These are phyloP conservation scores for Colletotrichum abscissum DNA, from an alignment of 2,329 filamentous ascomycete species.

Conservation along the genomic window DNA sequence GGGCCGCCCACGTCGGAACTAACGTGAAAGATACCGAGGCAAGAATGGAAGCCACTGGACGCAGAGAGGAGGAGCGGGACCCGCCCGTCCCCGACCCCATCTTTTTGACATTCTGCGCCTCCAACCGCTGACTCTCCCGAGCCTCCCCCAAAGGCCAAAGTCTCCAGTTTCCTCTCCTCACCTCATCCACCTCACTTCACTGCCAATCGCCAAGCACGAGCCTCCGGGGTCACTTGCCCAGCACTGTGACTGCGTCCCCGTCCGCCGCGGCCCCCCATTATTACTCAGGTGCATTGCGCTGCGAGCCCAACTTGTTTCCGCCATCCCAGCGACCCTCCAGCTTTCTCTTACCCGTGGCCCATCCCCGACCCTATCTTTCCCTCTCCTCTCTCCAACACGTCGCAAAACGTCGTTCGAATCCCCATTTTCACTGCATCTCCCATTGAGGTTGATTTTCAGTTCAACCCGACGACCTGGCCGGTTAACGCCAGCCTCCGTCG, in stretches of 20 bases:
- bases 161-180: conserved; percentile 1
- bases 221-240: conserved; percentile 17
- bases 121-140: not conserved
- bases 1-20: not conserved
- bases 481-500: not conserved
- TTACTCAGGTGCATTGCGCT: conserved; percentile 9
- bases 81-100: conserved; percentile 20
- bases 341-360: not conserved
- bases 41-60: not conserved
- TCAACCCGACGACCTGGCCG: not conserved
- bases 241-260: conserved; percentile 10
- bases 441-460: conserved; percentile 8
- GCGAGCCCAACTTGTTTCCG: conserved; percentile 20
- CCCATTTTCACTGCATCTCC: conserved; percentile 2
- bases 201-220: conserved; percentile 21
- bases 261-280: conserved; percentile 11
- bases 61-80: not conserved
- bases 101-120: conserved; percentile 19
- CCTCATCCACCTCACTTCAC: not conserved
- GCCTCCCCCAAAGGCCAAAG: not conserved
- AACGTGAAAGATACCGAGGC: conserved; percentile 20
- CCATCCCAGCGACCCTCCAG: conserved; percentile 9
- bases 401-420: not conserved
- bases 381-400: conserved; percentile 4
- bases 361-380: conserved; percentile 3